Evolutionary conservation across 306 rosid genomes (phyloP).

Genomic region (Geum urbanum): DNA sequence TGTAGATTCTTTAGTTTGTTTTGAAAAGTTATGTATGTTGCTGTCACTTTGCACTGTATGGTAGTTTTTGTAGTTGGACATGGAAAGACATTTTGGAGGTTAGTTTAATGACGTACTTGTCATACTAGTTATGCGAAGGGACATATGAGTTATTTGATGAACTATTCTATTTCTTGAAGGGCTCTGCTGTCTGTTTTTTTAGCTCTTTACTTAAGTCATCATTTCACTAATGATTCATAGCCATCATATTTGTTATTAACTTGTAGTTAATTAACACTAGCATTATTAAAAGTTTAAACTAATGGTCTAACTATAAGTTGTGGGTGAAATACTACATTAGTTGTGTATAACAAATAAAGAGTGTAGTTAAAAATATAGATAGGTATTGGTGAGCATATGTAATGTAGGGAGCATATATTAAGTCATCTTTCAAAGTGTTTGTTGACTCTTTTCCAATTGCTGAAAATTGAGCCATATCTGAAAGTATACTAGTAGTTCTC

Average conservation of each 20-base stretch:
- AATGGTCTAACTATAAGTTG: background rate
- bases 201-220: background rate
- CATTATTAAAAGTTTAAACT: too few species aligned
- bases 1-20: constrained; percentile 17
- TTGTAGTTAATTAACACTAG: background rate
- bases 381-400: constrained; percentile 8
- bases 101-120: constrained; percentile 21
- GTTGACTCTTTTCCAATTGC: constrained; percentile 43
- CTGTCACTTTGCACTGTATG: constrained; percentile 25
- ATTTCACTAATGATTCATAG: background rate
- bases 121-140: constrained; percentile 1
- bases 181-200: background rate
- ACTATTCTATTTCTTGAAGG: constrained; percentile 8
- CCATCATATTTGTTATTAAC: background rate
- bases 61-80: constrained; percentile 25
- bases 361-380: background rate
- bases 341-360: background rate
- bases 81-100: constrained; percentile 25
- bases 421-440: constrained; percentile 28
- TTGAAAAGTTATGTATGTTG: constrained; percentile 15
- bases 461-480: constrained; percentile 53
- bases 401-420: constrained; percentile 21
- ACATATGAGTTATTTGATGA: background rate
- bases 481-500: constrained; percentile 31
- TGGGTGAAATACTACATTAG: constrained; percentile 5